Conservation (phyloP, 139 green algal species). For the Nannochloris sp. region DNA sequence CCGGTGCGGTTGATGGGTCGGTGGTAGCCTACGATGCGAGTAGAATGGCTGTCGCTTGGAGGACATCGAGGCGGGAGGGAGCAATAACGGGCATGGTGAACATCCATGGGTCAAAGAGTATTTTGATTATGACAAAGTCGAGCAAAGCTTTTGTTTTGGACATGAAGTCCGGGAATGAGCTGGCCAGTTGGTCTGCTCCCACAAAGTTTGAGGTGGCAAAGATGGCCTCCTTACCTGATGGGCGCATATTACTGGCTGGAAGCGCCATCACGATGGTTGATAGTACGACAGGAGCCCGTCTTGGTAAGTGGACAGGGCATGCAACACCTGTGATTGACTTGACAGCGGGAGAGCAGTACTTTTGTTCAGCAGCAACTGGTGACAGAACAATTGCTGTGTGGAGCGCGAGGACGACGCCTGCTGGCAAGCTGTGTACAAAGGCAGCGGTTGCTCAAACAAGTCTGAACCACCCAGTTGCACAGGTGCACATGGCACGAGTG, state of each 20-base stretch:
- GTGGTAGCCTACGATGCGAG: slow-evolving; percentile 11
- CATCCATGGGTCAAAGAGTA: neutral
- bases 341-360: neutral
- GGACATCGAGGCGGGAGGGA: neutral
- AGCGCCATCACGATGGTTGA: neutral
- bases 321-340: slow-evolving; percentile 7
- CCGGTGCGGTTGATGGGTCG: slow-evolving; percentile 1
- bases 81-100: neutral
- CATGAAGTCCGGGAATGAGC: neutral
- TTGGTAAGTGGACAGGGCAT: slow-evolving; percentile 17
- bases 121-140: neutral
- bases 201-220: slow-evolving; percentile 5
- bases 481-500: neutral
- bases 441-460: slow-evolving; percentile 1
- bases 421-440: slow-evolving; percentile 8
- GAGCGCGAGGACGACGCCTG: neutral
- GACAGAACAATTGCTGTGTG: slow-evolving; percentile 14
- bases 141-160: slow-evolving; percentile 4
- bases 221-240: neutral
- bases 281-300: neutral
- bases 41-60: slow-evolving; percentile 4
- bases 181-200: neutral
- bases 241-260: slow-evolving; percentile 1
- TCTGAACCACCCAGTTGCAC: slow-evolving; percentile 1
- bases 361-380: slow-evolving; percentile 11